Evolutionary conservation across 2,329 filamentous ascomycete genomes (phyloP), one percentile per base, ranked within the genome.

Genomic region (Monosporascus ibericus): DNA sequence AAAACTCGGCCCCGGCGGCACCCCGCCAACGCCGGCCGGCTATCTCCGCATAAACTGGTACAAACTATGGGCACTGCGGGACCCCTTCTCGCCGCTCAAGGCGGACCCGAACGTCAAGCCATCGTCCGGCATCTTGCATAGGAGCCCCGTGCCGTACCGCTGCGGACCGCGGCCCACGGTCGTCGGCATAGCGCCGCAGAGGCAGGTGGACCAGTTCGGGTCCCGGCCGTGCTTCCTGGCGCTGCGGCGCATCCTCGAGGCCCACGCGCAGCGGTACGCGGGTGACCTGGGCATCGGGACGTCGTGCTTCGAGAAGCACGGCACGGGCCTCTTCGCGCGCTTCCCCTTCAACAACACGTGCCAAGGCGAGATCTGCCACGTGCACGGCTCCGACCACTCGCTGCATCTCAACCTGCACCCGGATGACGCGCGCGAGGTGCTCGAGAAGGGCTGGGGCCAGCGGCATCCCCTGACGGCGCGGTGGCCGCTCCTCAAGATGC

Each of bases 361-460:
- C 60, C 81, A 86, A 59, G 89, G 89, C n/a, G 90, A 95, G 70
- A 80, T 95, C 44, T 87, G 83, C 61, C 90, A 95, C 67, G 82
- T 90, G 11, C 90, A 95, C 69, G 81, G 85, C 48, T 84, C 79
- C 24, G 90, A 94, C 59, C 81, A 86, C 55, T 87, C 84, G 3
- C 75, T 94, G 78, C 90, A 95, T 68, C 75, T 94, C 71, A 88
- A 84, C 48, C 76, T 95, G 49, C 89, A 94, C 63, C 88, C 89
- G 0, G 79, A 85, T 44, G 90, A 94, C 65, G 87, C 86, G 50
- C 81, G 76, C 59, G 75, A 86, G 49, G 79, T 94, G 18, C 71
- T 95, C 24, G 79, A 85, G 59, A 84, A 82, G 56, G 88, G 89
- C 2, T 95, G 90, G 90, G 91, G 87, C 1, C 84, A 95, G 71